Evolutionary conservation across 805 yeast genomes (phyloP).

Genomic region (Metschnikowia continentalis): DNA sequence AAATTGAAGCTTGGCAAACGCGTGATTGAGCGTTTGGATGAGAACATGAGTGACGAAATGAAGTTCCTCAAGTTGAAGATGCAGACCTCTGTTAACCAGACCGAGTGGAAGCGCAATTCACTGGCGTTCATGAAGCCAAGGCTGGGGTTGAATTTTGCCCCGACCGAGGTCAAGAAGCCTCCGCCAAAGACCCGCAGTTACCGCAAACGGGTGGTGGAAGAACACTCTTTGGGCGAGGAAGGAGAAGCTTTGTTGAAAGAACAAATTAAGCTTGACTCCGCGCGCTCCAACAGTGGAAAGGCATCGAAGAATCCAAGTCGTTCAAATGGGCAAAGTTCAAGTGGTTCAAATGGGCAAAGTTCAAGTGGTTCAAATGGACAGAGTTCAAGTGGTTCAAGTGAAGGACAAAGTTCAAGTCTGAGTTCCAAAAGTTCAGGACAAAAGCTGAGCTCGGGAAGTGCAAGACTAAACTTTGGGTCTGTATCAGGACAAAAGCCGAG

Average conservation of each 20-base stretch:
- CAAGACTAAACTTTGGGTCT: background rate
- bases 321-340: no score
- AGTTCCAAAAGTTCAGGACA: background rate
- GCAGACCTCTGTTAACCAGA: conserved; percentile 24
- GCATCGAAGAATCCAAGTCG: background rate
- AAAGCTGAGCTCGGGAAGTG: background rate
- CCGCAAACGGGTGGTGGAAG: conserved; percentile 2
- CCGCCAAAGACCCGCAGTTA: background rate
- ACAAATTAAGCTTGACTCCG: background rate
- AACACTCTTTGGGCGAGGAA: conserved; percentile 5
- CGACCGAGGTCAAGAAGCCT: background rate
- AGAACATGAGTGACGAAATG: conserved; percentile 14
- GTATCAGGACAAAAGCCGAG: no score
- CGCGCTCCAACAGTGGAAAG: background rate
- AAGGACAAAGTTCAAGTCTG: no score
- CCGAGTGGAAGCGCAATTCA: conserved; percentile 24
- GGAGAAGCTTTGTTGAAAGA: conserved; percentile 10
- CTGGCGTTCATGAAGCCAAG: conserved; percentile 13
- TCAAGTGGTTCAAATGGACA: background rate
- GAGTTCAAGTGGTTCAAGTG: background rate
- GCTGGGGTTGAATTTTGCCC: conserved; percentile 2
- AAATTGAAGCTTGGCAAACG: conserved; percentile 14
- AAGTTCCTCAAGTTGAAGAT: conserved; percentile 24
- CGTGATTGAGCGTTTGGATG: conserved; percentile 15
- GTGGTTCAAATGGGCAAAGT: no score